Percentiles rank a stretch among this genome's conserved stretches.
Evolutionary conservation across 805 yeast genomes (phyloP).

Genomic region (Metschnikowia similis): DNA sequence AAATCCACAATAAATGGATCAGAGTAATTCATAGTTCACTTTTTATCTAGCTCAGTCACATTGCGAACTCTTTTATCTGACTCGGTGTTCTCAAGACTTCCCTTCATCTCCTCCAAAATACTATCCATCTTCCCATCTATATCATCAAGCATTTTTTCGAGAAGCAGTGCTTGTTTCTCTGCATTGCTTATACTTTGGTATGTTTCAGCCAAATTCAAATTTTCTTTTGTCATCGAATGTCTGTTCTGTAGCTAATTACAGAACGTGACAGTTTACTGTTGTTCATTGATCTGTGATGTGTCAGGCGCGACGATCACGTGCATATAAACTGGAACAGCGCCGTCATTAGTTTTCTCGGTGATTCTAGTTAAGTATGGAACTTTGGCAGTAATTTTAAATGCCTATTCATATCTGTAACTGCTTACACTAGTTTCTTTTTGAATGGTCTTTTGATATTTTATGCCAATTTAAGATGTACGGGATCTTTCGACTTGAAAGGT

Average conservation of each 20-base stretch:
- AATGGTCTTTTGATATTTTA: no score
- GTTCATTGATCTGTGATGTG: neutral
- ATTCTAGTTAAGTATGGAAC: no score
- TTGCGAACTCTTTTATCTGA: neutral
- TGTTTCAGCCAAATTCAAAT: conserved; percentile 47
- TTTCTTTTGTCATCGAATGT: conserved; percentile 28
- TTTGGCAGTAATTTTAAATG: no score
- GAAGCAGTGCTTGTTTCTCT: conserved; percentile 54
- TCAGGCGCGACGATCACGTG: no score
- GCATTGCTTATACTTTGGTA: conserved; percentile 63
- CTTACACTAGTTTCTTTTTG: no score
- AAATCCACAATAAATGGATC: neutral
- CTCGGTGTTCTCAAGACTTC: conserved; percentile 7
- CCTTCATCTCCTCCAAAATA: conserved; percentile 47
- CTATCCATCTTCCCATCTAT: conserved; percentile 62
- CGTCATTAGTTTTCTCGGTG: no score
- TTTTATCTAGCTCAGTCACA: neutral
- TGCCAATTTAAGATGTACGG: no score
- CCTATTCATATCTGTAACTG: no score
- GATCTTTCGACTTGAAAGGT: no score
- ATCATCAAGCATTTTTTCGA: conserved; percentile 62
- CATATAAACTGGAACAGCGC: no score
- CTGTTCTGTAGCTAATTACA: neutral
- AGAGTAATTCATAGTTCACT: neutral
- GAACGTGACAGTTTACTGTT: neutral